Percentiles rank a stretch among this genome's conserved stretches.
Evolutionary conservation across 2,329 filamentous ascomycete genomes (phyloP).

Genomic region (Xylariaceae sp.): DNA sequence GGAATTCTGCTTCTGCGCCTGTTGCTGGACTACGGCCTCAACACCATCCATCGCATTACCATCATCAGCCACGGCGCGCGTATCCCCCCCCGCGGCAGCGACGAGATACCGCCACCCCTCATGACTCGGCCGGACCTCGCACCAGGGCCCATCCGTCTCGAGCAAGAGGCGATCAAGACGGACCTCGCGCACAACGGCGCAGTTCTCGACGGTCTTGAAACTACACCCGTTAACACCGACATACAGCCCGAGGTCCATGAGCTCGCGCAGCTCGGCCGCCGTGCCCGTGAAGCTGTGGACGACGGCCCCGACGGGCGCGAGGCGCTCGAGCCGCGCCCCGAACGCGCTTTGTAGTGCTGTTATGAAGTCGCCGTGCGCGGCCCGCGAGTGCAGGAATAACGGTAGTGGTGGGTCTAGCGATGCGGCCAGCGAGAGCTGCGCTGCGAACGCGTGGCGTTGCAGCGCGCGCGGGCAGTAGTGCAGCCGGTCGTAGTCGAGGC

Average conservation of each 20-base stretch:
- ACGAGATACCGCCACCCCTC: slow-evolving; percentile 75
- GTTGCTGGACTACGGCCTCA: no score
- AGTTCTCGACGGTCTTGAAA: slow-evolving; percentile 91
- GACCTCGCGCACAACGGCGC: slow-evolving; percentile 79
- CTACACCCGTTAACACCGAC: slow-evolving; percentile 97
- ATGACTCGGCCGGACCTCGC: slow-evolving; percentile 88
- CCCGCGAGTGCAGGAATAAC: slow-evolving; percentile 89
- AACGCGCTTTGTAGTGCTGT: slow-evolving; percentile 63
- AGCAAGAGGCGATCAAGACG: slow-evolving; percentile 83
- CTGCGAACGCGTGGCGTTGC: slow-evolving; percentile 83
- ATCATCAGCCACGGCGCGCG: neutral
- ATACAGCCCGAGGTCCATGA: slow-evolving; percentile 81
- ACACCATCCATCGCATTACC: neutral
- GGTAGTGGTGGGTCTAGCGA: slow-evolving; percentile 73
- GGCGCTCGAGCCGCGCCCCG: slow-evolving; percentile 60
- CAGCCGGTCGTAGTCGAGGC: slow-evolving; percentile 92
- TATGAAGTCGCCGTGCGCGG: slow-evolving; percentile 85
- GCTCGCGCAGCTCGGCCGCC: slow-evolving; percentile 76
- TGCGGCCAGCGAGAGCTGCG: slow-evolving; percentile 78
- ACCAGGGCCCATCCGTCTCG: slow-evolving; percentile 98
- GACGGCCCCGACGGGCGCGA: slow-evolving; percentile 75
- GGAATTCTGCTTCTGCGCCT: slow-evolving; percentile 4
- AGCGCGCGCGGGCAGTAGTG: slow-evolving; percentile 77
- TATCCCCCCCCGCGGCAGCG: slow-evolving; percentile 35
- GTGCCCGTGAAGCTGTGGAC: slow-evolving; percentile 97